These are phyloP conservation scores for Penicillium longicatenatum DNA, from an alignment of 495 filamentous ascomycete genomes.

Conservation along the genomic window DNA sequence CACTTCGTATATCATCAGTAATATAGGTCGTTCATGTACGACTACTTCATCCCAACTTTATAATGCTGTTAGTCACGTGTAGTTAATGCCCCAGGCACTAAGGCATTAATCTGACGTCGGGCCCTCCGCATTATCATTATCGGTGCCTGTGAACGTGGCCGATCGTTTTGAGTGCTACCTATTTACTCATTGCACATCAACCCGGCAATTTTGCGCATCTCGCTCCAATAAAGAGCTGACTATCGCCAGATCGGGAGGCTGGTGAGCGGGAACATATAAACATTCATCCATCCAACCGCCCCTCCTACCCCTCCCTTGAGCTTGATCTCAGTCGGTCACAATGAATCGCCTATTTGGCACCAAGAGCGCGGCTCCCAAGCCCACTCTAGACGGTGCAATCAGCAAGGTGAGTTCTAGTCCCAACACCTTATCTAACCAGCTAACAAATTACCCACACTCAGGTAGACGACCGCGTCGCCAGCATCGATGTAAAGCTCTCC, in stretches of 20 bases:
- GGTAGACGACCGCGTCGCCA: slow-evolving; percentile 82
- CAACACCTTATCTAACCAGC: slow-evolving; percentile 3
- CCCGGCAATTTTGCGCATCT: not conserved
- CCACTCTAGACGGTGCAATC: slow-evolving; percentile 85
- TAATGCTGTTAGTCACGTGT: slow-evolving; percentile 13
- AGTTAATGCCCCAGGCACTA: not conserved
- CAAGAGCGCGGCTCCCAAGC: slow-evolving; percentile 86
- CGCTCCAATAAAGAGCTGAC: not conserved
- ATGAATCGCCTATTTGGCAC: slow-evolving; percentile 98
- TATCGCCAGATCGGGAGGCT: not conserved
- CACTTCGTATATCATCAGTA: not conserved
- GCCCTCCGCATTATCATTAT: slow-evolving; percentile 23
- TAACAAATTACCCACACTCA: slow-evolving; percentile 34
- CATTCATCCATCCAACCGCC: slow-evolving; percentile 1
- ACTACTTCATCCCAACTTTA: not conserved
- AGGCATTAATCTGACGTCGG: slow-evolving; percentile 21
- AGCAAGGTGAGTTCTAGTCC: slow-evolving; percentile 59
- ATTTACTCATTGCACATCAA: not conserved
- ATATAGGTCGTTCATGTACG: not conserved
- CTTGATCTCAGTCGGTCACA: slow-evolving; percentile 18
- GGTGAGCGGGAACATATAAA: not conserved
- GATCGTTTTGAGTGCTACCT: not conserved
- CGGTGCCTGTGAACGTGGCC: slow-evolving; percentile 1
- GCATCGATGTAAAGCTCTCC: slow-evolving; percentile 92
- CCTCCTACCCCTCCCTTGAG: slow-evolving; percentile 9